Evolutionary conservation across 768 basidiomycete species (phyloP), one percentile per base, ranked within the genome.

Genomic region (Russula olivacea): DNA sequence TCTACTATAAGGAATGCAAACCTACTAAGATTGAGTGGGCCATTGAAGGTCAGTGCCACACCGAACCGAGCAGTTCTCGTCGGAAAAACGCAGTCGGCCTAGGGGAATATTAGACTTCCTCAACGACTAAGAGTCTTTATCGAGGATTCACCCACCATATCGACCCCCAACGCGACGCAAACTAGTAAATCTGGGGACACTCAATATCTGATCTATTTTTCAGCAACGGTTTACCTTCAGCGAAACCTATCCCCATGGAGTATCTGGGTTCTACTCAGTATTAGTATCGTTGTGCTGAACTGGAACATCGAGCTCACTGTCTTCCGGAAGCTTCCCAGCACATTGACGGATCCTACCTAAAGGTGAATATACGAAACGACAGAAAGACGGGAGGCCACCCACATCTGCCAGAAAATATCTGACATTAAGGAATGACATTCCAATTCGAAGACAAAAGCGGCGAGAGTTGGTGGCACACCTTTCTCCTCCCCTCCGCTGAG

Each of bases 41-140:
- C 93, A 4, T 75, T 79, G 69, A 85, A 83, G 11, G 93, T 95
- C 61, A 96, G 73, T 6, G 93, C 93, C 17, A 95, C 88, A 2
- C 93, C 93, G 72, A 95, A 95, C 32, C 93, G 82, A 41, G 93
- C 93, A 0, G 93, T 95, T 62, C 93, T 82, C 2, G 93, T 96
- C 36, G 93, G 93, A 69, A 93, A 95, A 12, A 96, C 93, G 66
- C 93, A 96, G 71, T 96, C 93, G 0, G 92, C 92, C 91, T 91
- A 63, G 11, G 58, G 21, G 59, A 28, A 54, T 11, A 58, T 48
- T 40, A 59, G 52, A 36, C 41, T 11, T 9, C 34, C 49, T 9
- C 10, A 34, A 47, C 5, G 32, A 21, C 60, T 36, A 19, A 36
- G 41, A 8, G n/a, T 41, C 51, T 28, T 12, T n/a, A 9, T n/a